Conservation (phyloP, 2,329 filamentous ascomycete genomes). For the Aspergillus ochraceus region DNA sequence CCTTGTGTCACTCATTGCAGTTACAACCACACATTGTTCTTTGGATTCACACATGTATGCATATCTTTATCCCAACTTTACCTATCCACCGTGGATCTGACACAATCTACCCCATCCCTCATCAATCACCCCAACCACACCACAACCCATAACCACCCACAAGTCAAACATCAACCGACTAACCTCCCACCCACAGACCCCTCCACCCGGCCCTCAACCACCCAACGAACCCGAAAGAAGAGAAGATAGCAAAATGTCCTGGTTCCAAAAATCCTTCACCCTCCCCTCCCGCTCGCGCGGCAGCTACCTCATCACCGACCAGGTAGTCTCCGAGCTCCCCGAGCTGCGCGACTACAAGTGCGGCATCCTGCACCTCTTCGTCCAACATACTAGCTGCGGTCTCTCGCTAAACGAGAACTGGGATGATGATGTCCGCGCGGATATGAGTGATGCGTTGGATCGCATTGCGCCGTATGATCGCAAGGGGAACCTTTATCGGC, state of each 20-base stretch:
- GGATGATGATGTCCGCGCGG: constrained; percentile 78
- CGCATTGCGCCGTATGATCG: constrained; percentile 81
- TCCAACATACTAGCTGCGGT: constrained; percentile 93
- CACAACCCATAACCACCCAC: too few species aligned
- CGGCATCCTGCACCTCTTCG: constrained; percentile 82
- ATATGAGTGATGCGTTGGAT: constrained; percentile 94
- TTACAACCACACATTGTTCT: too few species aligned
- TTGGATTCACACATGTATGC: too few species aligned
- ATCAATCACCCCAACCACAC: too few species aligned
- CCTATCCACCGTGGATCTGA: too few species aligned
- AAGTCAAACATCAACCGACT: not conserved
- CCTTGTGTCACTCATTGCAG: too few species aligned
- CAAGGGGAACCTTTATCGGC: constrained; percentile 75
- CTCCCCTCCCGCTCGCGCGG: constrained; percentile 76
- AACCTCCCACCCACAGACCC: not conserved
- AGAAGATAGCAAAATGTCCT: constrained; percentile 52
- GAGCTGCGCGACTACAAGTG: constrained; percentile 83
- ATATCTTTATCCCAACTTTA: too few species aligned
- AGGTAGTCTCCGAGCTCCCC: constrained; percentile 69
- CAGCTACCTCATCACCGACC: constrained; percentile 84
- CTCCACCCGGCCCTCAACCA: constrained; percentile 6
- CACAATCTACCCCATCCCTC: too few species aligned
- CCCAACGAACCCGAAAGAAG: not conserved
- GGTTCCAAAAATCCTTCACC: constrained; percentile 82
- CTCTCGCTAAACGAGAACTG: constrained; percentile 91